phyloP scores from a whole-genome alignment of 192 early-diverging fungal genomes.

The Backusella westeae region DNA sequence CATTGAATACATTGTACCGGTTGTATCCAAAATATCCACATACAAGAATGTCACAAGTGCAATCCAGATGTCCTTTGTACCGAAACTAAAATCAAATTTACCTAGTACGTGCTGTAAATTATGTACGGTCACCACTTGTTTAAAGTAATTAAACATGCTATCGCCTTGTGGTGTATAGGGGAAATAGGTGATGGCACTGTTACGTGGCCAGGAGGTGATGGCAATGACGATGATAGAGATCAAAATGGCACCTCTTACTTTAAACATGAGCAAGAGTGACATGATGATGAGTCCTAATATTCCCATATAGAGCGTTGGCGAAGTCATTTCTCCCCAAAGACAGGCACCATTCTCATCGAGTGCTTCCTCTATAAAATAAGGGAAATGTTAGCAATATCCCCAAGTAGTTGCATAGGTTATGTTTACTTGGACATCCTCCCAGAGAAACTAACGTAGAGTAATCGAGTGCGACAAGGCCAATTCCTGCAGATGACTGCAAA shows the following conservation, averaged over 20 bases:
- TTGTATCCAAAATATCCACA: constrained; percentile 85
- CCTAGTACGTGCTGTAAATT: constrained; percentile 42
- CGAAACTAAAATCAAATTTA: constrained; percentile 59
- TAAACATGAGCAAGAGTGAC: constrained; percentile 55
- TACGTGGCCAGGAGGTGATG: constrained; percentile 72
- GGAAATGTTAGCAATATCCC: not conserved
- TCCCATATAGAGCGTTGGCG: constrained; percentile 41
- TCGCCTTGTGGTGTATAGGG: constrained; percentile 61
- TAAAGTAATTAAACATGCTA: constrained; percentile 64
- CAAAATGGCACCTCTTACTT: constrained; percentile 69
- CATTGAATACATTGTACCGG: constrained; percentile 84
- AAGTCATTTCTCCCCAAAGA: constrained; percentile 57
- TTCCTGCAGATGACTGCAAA: constrained; percentile 75
- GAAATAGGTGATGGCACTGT: constrained; percentile 69
- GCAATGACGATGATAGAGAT: constrained; percentile 68
- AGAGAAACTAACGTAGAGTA: constrained; percentile 67
- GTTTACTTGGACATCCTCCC: constrained; percentile 53
- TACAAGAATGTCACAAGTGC: constrained; percentile 82
- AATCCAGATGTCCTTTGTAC: constrained; percentile 64
- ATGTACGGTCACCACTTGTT: constrained; percentile 52
- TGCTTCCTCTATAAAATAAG: constrained; percentile 25
- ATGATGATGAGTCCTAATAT: constrained; percentile 69
- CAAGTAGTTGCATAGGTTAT: no score
- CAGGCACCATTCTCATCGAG: constrained; percentile 60
- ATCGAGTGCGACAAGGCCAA: constrained; percentile 65